Evolutionary conservation across 2,329 filamentous ascomycete genomes (phyloP).

Genomic region (Nothopassalora personata): DNA sequence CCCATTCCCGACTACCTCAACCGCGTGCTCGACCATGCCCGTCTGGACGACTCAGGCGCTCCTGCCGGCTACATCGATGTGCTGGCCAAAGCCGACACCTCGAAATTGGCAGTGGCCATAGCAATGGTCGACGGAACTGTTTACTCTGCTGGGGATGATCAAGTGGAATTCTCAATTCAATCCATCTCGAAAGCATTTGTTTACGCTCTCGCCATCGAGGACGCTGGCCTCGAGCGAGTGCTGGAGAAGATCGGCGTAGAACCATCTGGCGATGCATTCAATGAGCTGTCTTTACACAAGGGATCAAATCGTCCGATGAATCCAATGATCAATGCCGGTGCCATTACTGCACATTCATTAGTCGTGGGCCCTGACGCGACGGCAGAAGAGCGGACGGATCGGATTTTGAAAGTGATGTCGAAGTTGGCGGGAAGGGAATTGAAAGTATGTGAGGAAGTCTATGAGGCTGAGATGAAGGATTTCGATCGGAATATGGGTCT

Average conservation of each 20-base stretch:
- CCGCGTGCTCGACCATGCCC: constrained; percentile 19
- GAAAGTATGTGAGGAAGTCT: constrained; percentile 32
- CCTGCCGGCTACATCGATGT: constrained; percentile 38
- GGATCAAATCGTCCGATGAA: constrained; percentile 22
- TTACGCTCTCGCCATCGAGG: constrained; percentile 39
- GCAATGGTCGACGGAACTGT: constrained; percentile 39
- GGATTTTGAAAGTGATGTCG: constrained; percentile 35
- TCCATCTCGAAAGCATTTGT: constrained; percentile 42
- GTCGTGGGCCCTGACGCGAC: constrained; percentile 27
- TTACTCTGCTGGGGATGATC: constrained; percentile 39
- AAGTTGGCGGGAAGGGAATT: constrained; percentile 35
- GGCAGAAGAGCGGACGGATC: constrained; percentile 33
- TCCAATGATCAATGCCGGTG: constrained; percentile 21
- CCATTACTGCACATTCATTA: constrained; percentile 23
- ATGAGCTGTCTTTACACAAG: constrained; percentile 24
- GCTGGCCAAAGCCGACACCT: constrained; percentile 37
- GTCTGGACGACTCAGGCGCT: constrained; percentile 25
- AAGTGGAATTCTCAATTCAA: constrained; percentile 39
- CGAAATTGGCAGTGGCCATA: constrained; percentile 36
- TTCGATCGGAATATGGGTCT: constrained; percentile 29
- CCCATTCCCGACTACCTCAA: constrained; percentile 24
- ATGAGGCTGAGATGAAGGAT: constrained; percentile 35
- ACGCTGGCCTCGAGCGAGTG: constrained; percentile 33
- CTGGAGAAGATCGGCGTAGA: constrained; percentile 40
- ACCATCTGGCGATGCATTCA: constrained; percentile 39